These are phyloP conservation scores for Bacidia rubella DNA, from an alignment of 495 filamentous ascomycete genomes.

Conservation along the genomic window DNA sequence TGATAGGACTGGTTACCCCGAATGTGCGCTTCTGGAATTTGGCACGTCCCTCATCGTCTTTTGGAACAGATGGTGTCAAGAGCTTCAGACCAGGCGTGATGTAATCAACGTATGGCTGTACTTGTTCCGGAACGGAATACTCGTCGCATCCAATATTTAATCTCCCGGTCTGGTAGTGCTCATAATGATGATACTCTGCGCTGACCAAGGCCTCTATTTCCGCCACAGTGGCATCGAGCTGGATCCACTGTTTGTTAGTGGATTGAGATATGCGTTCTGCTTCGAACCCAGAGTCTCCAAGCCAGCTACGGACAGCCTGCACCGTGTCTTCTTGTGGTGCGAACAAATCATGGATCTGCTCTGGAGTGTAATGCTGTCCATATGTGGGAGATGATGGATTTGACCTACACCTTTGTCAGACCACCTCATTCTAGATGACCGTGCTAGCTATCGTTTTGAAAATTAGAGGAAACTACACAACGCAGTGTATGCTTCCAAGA, in stretches of 20 bases:
- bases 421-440: too few relatives aligned
- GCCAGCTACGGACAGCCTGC: constrained; percentile 34
- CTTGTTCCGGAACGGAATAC: constrained; percentile 40
- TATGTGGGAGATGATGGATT: constrained; percentile 35
- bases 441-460: too few relatives aligned
- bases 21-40: constrained; percentile 12
- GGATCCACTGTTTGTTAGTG: constrained; percentile 31
- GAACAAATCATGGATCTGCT: constrained; percentile 40
- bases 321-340: constrained; percentile 30
- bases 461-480: too few relatives aligned
- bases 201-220: constrained; percentile 44
- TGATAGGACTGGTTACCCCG: constrained; percentile 5
- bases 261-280: constrained; percentile 33
- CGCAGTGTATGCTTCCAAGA: too few relatives aligned
- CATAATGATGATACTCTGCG: constrained; percentile 46
- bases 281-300: constrained; percentile 35
- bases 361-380: constrained; percentile 35
- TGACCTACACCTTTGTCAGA: constrained; percentile 18
- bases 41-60: constrained; percentile 1
- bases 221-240: constrained; percentile 36
- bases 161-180: constrained; percentile 32
- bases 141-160: constrained; percentile 37
- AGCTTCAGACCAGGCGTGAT: constrained; percentile 36
- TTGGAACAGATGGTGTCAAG: constrained; percentile 16
- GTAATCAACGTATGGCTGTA: constrained; percentile 42